Conservation (phyloP, 1,139 yeast genomes). For the Diutina sp. region DNA sequence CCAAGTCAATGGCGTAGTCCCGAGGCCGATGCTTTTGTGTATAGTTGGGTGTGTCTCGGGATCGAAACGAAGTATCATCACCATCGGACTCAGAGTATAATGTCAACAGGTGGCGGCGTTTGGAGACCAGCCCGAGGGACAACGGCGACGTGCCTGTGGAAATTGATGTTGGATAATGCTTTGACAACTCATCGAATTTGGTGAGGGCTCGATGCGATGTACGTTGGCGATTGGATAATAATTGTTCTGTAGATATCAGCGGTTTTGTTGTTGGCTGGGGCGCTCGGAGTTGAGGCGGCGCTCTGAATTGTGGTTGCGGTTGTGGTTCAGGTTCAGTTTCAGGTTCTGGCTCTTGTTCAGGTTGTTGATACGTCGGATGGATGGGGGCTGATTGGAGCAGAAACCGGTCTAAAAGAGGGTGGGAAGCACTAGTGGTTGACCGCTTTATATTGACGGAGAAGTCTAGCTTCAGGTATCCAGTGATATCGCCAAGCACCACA, state of each 20-base stretch:
- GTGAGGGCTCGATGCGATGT: neutral
- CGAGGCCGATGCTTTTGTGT: neutral
- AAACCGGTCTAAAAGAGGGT: neutral
- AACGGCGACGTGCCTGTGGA: neutral
- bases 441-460: neutral
- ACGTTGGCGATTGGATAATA: neutral
- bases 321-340: neutral
- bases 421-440: neutral
- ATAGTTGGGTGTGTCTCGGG: neutral
- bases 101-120: neutral
- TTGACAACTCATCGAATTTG: neutral
- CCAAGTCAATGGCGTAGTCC: neutral
- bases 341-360: neutral
- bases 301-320: neutral
- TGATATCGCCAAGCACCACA: neutral
- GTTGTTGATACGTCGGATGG: no score
- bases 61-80: neutral
- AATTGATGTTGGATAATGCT: neutral
- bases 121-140: neutral
- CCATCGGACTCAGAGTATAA: neutral
- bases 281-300: neutral
- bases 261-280: neutral
- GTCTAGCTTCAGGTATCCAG: neutral
- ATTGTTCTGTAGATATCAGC: neutral
- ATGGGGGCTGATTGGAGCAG: neutral